Evolutionary conservation across 1,284 basidiomycete genomes (phyloP), one percentile per base, ranked within the genome.

Genomic region (Pseudozyma sp.): DNA sequence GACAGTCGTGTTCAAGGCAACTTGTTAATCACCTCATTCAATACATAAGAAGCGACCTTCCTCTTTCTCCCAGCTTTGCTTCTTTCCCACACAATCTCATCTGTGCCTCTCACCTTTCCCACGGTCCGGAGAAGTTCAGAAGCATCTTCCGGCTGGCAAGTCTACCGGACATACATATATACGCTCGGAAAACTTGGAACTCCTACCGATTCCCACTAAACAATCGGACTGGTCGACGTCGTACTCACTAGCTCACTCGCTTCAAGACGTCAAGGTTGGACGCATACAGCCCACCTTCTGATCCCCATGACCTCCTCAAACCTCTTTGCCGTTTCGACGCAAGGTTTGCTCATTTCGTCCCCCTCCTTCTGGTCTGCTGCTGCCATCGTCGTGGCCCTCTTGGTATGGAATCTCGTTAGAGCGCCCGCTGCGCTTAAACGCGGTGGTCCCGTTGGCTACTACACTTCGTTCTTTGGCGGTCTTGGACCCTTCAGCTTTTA

Each of bases 401-500:
- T 70, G 34, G 9, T 54, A 42, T 62, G 53, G 51, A 70, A 67
- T 44, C 60, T 77, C 47, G 40, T 73, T 18, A 58, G 39, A 18
- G 60, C 67, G 2, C 75, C 75, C 13, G 34, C 70, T 2, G 12
- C 35, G 13, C 66, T 66, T 48, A 40, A 64, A 13, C 75, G 75
- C 9, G 19, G 49, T 1, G 45, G 51, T 36, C n/a, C 47, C 21
- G 48, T 77, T 52, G 52, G 63, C n/a, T 34, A 67, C 5, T 74
- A 74, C 48, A 51, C 44, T 18, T 55, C 58, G 7, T 49, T 61
- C 16, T 39, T 73, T 5, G 63, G 68, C 34, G 65, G 65, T 5
- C 58, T 77, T 1, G 76, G 76, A 8, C 67, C 76, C 12, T 39
- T 67, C 19, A 34, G 43, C 11, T 55, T 77, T 52, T 77, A 71